Percentiles rank a stretch among this genome's conserved stretches.
phyloP scores from a whole-genome alignment of 306 rosid genomes.

The Elaeagnus macrophylla region DNA sequence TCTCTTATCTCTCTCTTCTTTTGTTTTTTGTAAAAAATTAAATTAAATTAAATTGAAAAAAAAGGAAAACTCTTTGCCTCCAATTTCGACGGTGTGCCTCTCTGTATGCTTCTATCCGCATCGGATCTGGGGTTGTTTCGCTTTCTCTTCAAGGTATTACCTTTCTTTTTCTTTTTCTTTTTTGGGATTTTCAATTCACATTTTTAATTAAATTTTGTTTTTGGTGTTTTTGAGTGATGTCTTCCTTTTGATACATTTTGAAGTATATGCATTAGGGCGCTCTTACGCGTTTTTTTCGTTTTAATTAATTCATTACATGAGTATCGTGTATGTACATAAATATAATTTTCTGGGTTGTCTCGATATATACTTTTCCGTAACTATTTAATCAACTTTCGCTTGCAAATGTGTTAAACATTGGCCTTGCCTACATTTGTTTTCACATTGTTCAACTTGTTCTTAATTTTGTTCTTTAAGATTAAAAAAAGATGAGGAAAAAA shows the following conservation, averaged over 20 bases:
- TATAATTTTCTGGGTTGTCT: too few species aligned
- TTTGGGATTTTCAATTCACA: not conserved
- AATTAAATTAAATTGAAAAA: not conserved
- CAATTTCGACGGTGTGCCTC: conserved; percentile 20
- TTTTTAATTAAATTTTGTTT: conserved; percentile 22
- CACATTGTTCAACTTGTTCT: conserved; percentile 9
- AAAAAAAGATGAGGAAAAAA: not conserved
- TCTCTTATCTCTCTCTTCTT: conserved; percentile 14
- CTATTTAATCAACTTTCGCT: too few species aligned
- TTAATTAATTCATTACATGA: not conserved
- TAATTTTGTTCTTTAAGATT: too few species aligned
- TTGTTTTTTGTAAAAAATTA: not conserved
- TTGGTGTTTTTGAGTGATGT: conserved; percentile 6
- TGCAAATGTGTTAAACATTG: not conserved
- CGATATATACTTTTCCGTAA: too few species aligned
- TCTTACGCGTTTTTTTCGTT: conserved; percentile 2
- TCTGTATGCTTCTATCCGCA: conserved; percentile 20
- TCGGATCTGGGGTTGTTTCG: conserved; percentile 67
- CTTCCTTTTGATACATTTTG: conserved; percentile 13
- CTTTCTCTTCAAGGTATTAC: conserved; percentile 34
- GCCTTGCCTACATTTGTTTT: conserved; percentile 2
- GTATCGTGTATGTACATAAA: not conserved
- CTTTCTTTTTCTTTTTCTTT: conserved; percentile 2
- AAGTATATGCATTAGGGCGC: not conserved
- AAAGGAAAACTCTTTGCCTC: not conserved